These are phyloP conservation scores for Mentha longifolia DNA, from an alignment of 257 asterid species.

Conservation along the genomic window DNA sequence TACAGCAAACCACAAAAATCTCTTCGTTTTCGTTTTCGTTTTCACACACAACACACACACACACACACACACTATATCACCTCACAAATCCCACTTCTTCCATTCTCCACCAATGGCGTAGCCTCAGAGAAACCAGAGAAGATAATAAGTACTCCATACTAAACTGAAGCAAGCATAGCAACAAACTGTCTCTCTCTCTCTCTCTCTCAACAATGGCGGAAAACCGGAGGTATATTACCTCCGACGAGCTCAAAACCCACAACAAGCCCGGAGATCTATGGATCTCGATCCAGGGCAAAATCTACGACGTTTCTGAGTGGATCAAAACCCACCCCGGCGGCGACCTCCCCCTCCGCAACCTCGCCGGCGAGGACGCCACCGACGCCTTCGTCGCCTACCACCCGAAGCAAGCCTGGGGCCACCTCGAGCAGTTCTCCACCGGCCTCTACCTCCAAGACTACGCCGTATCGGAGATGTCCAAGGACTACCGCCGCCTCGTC, in stretches of 20 bases:
- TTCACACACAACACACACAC: background rate
- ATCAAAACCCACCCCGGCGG: constrained; percentile 83
- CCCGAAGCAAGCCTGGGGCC: constrained; percentile 68
- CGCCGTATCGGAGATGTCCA: constrained; percentile 67
- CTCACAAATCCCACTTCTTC: background rate
- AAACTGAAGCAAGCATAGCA: background rate
- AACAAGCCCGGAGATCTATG: constrained; percentile 80
- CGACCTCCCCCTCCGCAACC: constrained; percentile 65
- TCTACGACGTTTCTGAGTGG: constrained; percentile 88
- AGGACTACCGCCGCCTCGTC: constrained; percentile 73
- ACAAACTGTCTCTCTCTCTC: constrained; percentile 5
- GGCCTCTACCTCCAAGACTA: constrained; percentile 64
- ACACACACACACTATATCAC: background rate
- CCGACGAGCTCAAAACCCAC: constrained; percentile 76
- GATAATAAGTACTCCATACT: background rate
- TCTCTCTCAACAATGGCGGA: constrained; percentile 52
- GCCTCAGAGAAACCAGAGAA: constrained; percentile 1
- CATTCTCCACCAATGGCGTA: background rate
- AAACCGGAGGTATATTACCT: constrained; percentile 56
- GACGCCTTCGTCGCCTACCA: constrained; percentile 90
- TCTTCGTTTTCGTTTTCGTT: background rate
- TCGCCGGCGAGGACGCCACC: constrained; percentile 90
- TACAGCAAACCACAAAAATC: background rate
- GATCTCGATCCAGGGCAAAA: constrained; percentile 91
- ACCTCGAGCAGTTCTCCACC: constrained; percentile 59